These are phyloP conservation scores for Letharia columbiana DNA, from an alignment of 495 filamentous ascomycete species.

Conservation along the genomic window DNA sequence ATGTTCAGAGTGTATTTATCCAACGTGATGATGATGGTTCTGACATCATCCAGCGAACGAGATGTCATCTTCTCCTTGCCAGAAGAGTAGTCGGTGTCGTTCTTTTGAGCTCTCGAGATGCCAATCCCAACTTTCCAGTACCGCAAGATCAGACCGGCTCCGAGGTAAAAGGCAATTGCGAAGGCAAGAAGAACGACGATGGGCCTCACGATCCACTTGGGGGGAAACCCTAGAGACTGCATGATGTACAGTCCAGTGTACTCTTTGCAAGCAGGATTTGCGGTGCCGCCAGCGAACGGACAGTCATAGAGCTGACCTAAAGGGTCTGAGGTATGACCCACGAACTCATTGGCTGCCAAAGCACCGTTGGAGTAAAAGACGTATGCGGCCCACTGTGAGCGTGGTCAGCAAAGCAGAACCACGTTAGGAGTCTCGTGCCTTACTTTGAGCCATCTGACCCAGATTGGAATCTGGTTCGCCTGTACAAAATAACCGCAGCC, in stretches of 20 bases:
- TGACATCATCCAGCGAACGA: slow-evolving; percentile 42
- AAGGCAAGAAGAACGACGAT: slow-evolving; percentile 53
- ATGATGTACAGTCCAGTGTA: slow-evolving; percentile 62
- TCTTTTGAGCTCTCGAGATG: slow-evolving; percentile 46
- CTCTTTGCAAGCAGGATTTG: slow-evolving; percentile 52
- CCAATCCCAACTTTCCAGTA: slow-evolving; percentile 53
- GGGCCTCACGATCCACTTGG: slow-evolving; percentile 53
- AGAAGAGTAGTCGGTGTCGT: slow-evolving; percentile 47
- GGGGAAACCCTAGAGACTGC: slow-evolving; percentile 52
- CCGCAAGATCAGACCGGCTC: slow-evolving; percentile 47
- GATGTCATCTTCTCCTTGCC: slow-evolving; percentile 53
- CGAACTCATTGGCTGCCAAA: slow-evolving; percentile 60
- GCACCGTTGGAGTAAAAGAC: slow-evolving; percentile 62
- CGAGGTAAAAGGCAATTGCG: slow-evolving; percentile 45
- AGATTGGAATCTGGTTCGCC: slow-evolving; percentile 59
- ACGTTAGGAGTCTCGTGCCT: slow-evolving; percentile 18
- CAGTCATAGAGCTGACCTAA: slow-evolving; percentile 56
- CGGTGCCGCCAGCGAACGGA: slow-evolving; percentile 45
- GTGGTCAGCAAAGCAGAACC: not conserved
- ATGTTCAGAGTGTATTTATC: slow-evolving; percentile 53
- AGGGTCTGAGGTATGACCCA: slow-evolving; percentile 34
- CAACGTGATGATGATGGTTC: slow-evolving; percentile 51
- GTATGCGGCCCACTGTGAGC: slow-evolving; percentile 36
- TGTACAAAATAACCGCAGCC: slow-evolving; percentile 66
- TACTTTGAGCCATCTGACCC: slow-evolving; percentile 64